A percentile compares a stretch with the other conserved stretches of the same genome.
Conservation (phyloP, 441 rosid species). For the Cnidoscolus chayamansa region DNA sequence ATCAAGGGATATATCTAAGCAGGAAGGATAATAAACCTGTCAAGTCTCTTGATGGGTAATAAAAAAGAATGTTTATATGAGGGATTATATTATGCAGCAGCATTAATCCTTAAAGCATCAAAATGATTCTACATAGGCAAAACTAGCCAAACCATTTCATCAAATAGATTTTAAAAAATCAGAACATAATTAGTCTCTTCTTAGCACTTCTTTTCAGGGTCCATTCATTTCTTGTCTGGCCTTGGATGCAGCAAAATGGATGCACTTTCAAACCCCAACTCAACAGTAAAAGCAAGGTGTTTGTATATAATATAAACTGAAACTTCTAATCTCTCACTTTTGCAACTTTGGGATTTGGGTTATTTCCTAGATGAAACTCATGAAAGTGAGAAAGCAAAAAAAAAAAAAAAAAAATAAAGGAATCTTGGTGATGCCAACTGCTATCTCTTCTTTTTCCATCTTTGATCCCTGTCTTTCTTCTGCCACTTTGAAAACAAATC, state of each 20-base stretch:
- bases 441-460: not conserved
- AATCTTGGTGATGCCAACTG: slow-evolving; percentile 12
- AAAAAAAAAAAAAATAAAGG: not conserved
- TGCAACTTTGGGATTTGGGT: slow-evolving; percentile 21
- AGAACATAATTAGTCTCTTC: no score
- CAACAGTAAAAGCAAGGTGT: no score
- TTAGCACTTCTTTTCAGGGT: not conserved
- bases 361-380: slow-evolving; percentile 24
- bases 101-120: no score
- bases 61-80: slow-evolving; percentile 30
- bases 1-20: slow-evolving; percentile 29
- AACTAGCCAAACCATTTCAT: no score
- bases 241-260: slow-evolving; percentile 14
- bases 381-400: not conserved
- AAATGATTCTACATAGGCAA: no score
- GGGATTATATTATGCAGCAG: not conserved
- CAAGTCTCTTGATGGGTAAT: slow-evolving; percentile 6
- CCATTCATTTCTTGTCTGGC: not conserved
- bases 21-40: slow-evolving; percentile 30
- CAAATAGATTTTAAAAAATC: no score
- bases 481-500: no score
- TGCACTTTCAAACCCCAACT: slow-evolving; percentile 8
- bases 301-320: not conserved
- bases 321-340: slow-evolving; percentile 16
- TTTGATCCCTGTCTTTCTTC: no score